Percentiles rank a stretch among this genome's conserved stretches.
These are phyloP conservation scores for Fusarium siculi DNA, from an alignment of 2,329 filamentous ascomycete genomes.

Conservation along the genomic window DNA sequence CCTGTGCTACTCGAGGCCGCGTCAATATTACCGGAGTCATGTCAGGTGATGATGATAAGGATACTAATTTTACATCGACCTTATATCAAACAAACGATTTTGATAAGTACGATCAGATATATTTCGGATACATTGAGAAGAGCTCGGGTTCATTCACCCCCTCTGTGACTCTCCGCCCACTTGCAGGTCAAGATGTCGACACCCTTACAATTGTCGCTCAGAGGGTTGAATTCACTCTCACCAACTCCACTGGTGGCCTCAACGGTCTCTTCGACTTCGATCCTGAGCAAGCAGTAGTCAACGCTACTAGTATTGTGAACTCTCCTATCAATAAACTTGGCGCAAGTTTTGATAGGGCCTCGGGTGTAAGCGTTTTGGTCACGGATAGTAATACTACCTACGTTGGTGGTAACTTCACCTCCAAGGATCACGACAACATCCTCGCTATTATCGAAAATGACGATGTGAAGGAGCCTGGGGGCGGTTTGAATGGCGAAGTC, in stretches of 20 bases:
- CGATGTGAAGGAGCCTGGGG: constrained; percentile 69
- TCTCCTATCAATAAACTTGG: constrained; percentile 84
- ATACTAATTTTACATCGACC: constrained; percentile 64
- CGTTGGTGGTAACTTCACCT: constrained; percentile 86
- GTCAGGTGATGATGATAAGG: constrained; percentile 58
- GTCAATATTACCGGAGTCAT: constrained; percentile 84
- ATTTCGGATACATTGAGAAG: constrained; percentile 84
- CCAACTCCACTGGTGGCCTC: constrained; percentile 79
- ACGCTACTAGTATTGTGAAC: constrained; percentile 70
- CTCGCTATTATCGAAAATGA: constrained; percentile 76
- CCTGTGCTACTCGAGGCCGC: constrained; percentile 79
- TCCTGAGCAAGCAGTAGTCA: constrained; percentile 64
- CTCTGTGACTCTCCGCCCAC: constrained; percentile 79
- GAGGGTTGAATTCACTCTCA: constrained; percentile 79
- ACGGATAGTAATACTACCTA: constrained; percentile 73
- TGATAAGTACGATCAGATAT: constrained; percentile 96
- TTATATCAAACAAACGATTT: constrained; percentile 93
- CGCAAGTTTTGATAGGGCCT: constrained; percentile 72
- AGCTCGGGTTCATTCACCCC: constrained; percentile 79
- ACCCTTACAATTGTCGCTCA: constrained; percentile 88
- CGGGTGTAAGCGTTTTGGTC: constrained; percentile 76
- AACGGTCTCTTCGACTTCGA: constrained; percentile 94
- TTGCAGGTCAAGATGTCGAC: constrained; percentile 68
- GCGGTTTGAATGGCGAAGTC: constrained; percentile 85
- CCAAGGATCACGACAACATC: constrained; percentile 76